A percentile compares a stretch with the other conserved stretches of the same genome.
Evolutionary conservation across 306 rosid species (phyloP).

Genomic region (Quercus glauca): DNA sequence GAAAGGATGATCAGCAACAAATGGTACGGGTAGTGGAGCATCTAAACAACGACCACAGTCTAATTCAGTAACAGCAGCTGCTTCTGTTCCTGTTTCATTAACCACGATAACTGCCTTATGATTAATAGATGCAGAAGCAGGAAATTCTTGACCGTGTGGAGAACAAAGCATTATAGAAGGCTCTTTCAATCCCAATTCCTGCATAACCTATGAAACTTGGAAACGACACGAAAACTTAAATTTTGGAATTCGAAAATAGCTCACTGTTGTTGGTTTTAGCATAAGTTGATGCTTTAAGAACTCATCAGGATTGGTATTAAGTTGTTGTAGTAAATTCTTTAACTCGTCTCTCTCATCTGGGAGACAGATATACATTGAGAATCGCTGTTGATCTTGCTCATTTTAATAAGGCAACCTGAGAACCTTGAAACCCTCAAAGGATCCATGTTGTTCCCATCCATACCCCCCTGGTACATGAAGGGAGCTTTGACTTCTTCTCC

Average conservation of each 20-base stretch:
- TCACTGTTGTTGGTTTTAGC: rapidly evolving
- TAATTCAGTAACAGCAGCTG: too few species aligned
- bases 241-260: slow-evolving; percentile 23
- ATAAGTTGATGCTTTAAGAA: slow-evolving; percentile 2
- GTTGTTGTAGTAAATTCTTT: neutral
- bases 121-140: neutral
- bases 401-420: slow-evolving; percentile 5
- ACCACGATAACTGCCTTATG: slow-evolving; percentile 3
- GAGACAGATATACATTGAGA: slow-evolving; percentile 30
- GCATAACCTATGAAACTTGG: neutral
- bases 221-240: slow-evolving; percentile 22
- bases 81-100: too few species aligned
- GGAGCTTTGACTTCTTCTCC: neutral
- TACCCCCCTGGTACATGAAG: neutral
- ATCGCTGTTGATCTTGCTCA: neutral
- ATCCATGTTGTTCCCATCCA: neutral
- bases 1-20: too few species aligned
- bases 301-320: neutral
- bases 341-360: slow-evolving; percentile 29
- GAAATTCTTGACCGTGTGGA: neutral
- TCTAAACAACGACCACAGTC: too few species aligned
- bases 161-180: slow-evolving; percentile 22
- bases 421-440: slow-evolving; percentile 12
- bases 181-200: slow-evolving; percentile 7
- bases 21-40: too few species aligned